Percentiles rank a stretch among this genome's conserved stretches.
phyloP scores from a whole-genome alignment of 176 grass and related monocot species.

The sorghum (Sorghum bicolor) region DNA sequence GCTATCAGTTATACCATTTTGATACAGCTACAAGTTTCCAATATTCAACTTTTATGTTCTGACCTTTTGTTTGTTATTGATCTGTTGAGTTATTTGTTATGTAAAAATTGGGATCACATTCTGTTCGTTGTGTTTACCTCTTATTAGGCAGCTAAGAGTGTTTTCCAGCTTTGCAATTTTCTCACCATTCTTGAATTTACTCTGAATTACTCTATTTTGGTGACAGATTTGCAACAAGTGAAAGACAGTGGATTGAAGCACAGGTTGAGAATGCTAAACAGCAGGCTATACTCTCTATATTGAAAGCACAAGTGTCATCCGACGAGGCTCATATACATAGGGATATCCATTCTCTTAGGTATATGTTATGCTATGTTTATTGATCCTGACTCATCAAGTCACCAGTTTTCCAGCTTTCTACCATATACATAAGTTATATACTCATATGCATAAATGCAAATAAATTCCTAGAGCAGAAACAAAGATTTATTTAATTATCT shows the following conservation, averaged over 20 bases:
- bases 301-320: conserved; percentile 89
- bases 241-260: conserved; percentile 98
- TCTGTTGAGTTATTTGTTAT: neutral
- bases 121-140: neutral
- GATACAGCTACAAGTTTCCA: neutral
- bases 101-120: neutral
- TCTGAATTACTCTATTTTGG: conserved; percentile 16
- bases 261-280: conserved; percentile 98
- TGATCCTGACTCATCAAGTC: neutral
- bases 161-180: conserved; percentile 7
- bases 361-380: conserved; percentile 23
- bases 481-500: conserved; percentile 18
- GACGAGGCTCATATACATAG: conserved; percentile 91
- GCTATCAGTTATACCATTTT: neutral
- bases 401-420: conserved; percentile 18
- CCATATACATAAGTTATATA: neutral
- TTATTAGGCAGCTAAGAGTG: neutral
- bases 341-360: conserved; percentile 96
- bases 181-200: neutral
- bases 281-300: conserved; percentile 79
- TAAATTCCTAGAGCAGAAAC: conserved; percentile 8
- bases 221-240: conserved; percentile 97
- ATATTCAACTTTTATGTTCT: neutral
- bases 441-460: neutral
- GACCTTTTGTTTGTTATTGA: neutral